Evolutionary conservation across 2,329 filamentous ascomycete species (phyloP), one percentile per base, ranked within the genome.

Genomic region (Colletotrichum lupini): DNA sequence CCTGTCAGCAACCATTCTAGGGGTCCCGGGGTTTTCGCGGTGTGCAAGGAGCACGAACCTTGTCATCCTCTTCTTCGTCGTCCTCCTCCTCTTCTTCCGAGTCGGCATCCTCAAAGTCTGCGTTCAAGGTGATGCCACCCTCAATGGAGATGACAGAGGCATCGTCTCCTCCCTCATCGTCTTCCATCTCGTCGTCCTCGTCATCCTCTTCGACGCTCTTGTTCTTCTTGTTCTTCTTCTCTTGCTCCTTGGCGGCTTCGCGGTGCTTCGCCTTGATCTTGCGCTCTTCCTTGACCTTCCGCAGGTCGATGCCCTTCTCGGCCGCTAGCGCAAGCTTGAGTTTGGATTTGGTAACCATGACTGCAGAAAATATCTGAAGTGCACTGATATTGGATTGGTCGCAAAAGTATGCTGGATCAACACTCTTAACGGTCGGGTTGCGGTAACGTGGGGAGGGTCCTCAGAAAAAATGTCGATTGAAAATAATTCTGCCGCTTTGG

Each of bases 321-420:
- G 87, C 87, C 59, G 85, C 85, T 19, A 91, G 81, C 11, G 89
- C 89, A 79, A 87, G 81, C 80, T 87, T 88, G 67, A 91, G 82
- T 76, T 87, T 88, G 79, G 85, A 84, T 79, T 84, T 85, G 28
- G 80, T 82, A 62, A 83, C 84, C 84, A 86, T 86, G 35, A 55
- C 75, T 30, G 42, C 32, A 56, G n/a, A 24, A 19, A n/a, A 65
- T 49, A 58, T 63, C 65, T 28, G 12, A 3, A n/a, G 37, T 5
- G 35, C 42, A 62, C 65, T 37, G 61, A 52, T 32, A n/a, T 19
- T 55, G 61, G 14, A 14, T 5, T 64, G 49, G 30, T 55, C 49
- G 61, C 49, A 64, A 55, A 64, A 28, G 61, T 64, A 46, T 64
- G 46, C 61, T 53, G 35, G 68, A 46, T 49, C 61, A 35, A 63